phyloP scores from a whole-genome alignment of 2,329 filamentous ascomycete species.

The Talaromyces sp. region DNA sequence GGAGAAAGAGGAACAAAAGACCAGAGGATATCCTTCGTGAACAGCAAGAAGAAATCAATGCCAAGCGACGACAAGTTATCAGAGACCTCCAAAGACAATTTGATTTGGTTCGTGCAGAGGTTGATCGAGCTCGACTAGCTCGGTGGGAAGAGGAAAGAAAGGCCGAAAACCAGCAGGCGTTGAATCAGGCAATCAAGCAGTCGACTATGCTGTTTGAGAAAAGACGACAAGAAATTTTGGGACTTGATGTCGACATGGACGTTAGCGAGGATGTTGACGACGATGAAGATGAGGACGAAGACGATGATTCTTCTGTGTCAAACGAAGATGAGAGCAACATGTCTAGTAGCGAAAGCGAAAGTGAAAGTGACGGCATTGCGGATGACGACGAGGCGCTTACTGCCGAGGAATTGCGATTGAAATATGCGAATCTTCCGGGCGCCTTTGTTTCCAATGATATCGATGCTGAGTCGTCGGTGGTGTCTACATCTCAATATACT shows the following conservation, averaged over 20 bases:
- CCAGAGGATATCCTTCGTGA: constrained; percentile 76
- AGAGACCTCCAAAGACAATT: constrained; percentile 58
- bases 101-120: constrained; percentile 52
- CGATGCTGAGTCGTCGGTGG: constrained; percentile 19
- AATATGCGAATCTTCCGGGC: constrained; percentile 39
- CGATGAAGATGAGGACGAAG: constrained; percentile 9
- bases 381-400: constrained; percentile 42
- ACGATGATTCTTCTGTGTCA: constrained; percentile 35
- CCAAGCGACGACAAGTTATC: constrained; percentile 66
- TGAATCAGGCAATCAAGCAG: constrained; percentile 48
- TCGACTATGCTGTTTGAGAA: constrained; percentile 46
- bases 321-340: constrained; percentile 46
- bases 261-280: constrained; percentile 45
- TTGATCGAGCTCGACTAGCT: constrained; percentile 50
- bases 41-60: constrained; percentile 59
- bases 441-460: constrained; percentile 17
- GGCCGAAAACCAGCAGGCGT: constrained; percentile 46
- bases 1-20: constrained; percentile 36
- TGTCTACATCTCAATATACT: constrained; percentile 15
- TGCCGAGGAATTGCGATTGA: constrained; percentile 41
- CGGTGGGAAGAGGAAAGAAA: constrained; percentile 54
- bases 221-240: constrained; percentile 34
- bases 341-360: constrained; percentile 41
- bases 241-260: constrained; percentile 64
- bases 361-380: constrained; percentile 30